These are phyloP conservation scores for Sporothrix humicola DNA, from an alignment of 2,329 filamentous ascomycete species.

Conservation along the genomic window DNA sequence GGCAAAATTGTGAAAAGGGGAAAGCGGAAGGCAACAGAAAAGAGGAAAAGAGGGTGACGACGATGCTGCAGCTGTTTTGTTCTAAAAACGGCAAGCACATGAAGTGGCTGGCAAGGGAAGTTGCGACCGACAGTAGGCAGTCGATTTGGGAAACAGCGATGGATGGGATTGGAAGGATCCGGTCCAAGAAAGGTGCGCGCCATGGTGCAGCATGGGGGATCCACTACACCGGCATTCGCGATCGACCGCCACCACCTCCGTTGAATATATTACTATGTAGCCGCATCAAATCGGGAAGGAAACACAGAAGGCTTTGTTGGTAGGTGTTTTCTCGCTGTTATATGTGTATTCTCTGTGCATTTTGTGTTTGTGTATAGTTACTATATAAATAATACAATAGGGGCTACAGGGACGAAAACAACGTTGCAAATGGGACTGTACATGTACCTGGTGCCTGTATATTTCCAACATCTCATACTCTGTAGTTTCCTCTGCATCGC, in stretches of 20 bases:
- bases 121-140: not conserved
- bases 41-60: not conserved
- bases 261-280: not conserved
- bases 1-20: not conserved
- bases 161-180: not conserved
- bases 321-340: not conserved
- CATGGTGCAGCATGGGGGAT: constrained; percentile 9
- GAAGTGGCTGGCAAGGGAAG: not conserved
- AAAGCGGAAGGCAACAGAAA: not conserved
- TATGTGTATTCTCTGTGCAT: not conserved
- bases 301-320: constrained; percentile 16
- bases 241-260: constrained; percentile 28
- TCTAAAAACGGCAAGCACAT: constrained; percentile 6
- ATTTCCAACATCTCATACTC: not conserved
- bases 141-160: not conserved
- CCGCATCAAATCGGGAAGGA: constrained; percentile 32
- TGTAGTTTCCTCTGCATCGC: too few relatives aligned
- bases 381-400: too few relatives aligned
- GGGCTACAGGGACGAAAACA: not conserved
- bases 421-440: not conserved
- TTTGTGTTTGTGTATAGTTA: not conserved
- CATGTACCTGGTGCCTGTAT: not conserved
- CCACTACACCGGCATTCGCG: constrained; percentile 29
- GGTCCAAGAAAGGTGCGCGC: constrained; percentile 10
- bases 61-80: not conserved